Evolutionary conservation across 306 rosid species (phyloP).

Genomic region (Boehmeria nivea): DNA sequence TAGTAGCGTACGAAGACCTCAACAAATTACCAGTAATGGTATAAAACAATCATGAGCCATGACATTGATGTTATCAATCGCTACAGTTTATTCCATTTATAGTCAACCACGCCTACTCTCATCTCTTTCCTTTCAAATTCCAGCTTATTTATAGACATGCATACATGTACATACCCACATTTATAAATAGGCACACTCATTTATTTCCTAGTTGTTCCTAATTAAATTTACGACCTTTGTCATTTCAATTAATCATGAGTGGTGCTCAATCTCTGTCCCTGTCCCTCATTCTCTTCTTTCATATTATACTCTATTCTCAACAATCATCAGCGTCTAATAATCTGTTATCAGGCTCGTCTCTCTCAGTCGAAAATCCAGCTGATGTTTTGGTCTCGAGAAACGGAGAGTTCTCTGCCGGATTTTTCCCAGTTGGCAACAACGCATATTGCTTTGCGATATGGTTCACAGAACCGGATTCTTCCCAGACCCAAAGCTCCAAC

Average conservation of each 20-base stretch:
- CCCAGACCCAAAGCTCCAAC: neutral
- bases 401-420: conserved; percentile 42
- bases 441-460: conserved; percentile 53
- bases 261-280: neutral
- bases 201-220: too few species aligned
- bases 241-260: neutral
- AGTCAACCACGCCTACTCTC: too few species aligned
- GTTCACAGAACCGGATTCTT: conserved; percentile 15
- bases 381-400: conserved; percentile 28
- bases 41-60: too few species aligned
- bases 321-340: conserved; percentile 11
- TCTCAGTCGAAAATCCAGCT: conserved; percentile 28
- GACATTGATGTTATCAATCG: too few species aligned
- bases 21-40: too few species aligned
- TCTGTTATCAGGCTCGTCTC: conserved; percentile 30
- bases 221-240: neutral
- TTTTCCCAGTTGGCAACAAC: conserved; percentile 38
- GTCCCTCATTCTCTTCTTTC: neutral
- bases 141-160: too few species aligned
- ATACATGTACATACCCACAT: neutral
- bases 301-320: conserved; percentile 1
- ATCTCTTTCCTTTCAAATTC: too few species aligned
- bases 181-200: too few species aligned
- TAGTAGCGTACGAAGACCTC: too few species aligned
- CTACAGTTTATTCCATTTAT: too few species aligned